Evolutionary conservation across 768 basidiomycete species (phyloP), one percentile per base, ranked within the genome.

Genomic region (Phaffia australis): DNA sequence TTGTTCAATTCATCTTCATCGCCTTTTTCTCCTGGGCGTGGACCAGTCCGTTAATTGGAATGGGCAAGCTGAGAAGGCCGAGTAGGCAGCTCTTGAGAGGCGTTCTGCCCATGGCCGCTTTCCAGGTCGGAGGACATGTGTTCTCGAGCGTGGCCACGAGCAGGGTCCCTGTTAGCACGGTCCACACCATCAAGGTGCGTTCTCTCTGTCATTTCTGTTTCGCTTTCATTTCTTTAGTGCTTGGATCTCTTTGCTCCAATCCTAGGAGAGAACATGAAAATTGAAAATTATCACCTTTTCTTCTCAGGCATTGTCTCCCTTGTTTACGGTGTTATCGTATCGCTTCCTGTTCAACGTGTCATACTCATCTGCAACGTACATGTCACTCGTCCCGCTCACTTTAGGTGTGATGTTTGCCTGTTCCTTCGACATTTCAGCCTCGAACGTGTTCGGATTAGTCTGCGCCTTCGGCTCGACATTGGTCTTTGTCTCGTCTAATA

Each of bases 91-190:
- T 95, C 69, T 71, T 98, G 29, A 79, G 78, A 66, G 87, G 81
- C 66, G 95, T 93, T 2, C 74, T 95, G 30, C 90, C 93, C 0
- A 98, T 98, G 94, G 93, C 92, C 27, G 81, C 88, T 69, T 99
- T 99, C 76, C 95, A 99, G 78, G 93, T 99, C 46, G 90, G 86
- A 8, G 95, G 95, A 0, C 95, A 99, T 75, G 90, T 99, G 73
- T 97, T 95, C 75, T 92, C 92, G 27, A 94, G 91, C 71, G 86
- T 99, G 79, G 95, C 95, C 15, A 99, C 97, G 62, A 90, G 92
- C 58, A 81, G 91, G 60, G 94, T 97, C 69, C 90, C 88, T 2
- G 95, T 99, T 67, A 91, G 88, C 79, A 99, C 95, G 0, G 92
- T 97, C 18, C 95, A 99, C 76, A 98, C 94, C 56, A 97, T 98